Evolutionary conservation across 495 filamentous ascomycete species (phyloP).

Genomic region (Xeromyces bisporus): DNA sequence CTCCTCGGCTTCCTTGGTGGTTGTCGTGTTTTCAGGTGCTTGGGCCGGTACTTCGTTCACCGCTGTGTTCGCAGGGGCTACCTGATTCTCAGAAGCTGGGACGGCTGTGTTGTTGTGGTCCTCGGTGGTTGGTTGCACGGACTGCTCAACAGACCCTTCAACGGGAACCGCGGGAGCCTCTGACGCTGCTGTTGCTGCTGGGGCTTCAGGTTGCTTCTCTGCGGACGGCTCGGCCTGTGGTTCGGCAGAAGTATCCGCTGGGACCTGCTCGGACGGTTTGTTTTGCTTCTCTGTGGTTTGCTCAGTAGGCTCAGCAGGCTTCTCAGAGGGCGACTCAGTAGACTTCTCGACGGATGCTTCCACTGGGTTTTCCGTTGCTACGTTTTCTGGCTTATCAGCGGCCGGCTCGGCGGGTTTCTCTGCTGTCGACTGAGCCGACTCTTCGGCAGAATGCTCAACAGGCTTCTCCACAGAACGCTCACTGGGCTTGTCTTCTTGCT

Average conservation of each 20-base stretch:
- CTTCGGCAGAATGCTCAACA: too few relatives aligned
- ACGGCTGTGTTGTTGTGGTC: background rate
- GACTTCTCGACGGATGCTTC: background rate
- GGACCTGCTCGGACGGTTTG: too few relatives aligned
- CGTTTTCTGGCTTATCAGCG: background rate
- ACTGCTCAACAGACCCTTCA: constrained; percentile 9
- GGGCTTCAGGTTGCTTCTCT: background rate
- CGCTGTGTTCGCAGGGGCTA: too few relatives aligned
- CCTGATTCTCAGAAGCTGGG: background rate
- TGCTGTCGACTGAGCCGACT: background rate
- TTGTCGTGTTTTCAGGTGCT: too few relatives aligned
- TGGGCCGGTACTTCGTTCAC: too few relatives aligned
- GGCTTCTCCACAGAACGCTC: constrained; percentile 9
- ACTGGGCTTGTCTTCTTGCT: constrained; percentile 12
- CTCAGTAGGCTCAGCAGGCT: background rate
- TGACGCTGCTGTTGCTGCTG: background rate
- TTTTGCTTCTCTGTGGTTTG: background rate
- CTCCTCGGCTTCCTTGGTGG: background rate
- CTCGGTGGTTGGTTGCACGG: background rate
- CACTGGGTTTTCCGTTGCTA: background rate
- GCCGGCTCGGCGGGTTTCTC: background rate
- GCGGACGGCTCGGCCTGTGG: background rate
- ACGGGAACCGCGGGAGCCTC: too few relatives aligned
- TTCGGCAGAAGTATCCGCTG: too few relatives aligned
- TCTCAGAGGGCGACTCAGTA: too few relatives aligned